Percentiles rank a stretch among this genome's conserved stretches.
These are phyloP conservation scores for Penicillium pulvis DNA, from an alignment of 495 filamentous ascomycete species.

Conservation along the genomic window DNA sequence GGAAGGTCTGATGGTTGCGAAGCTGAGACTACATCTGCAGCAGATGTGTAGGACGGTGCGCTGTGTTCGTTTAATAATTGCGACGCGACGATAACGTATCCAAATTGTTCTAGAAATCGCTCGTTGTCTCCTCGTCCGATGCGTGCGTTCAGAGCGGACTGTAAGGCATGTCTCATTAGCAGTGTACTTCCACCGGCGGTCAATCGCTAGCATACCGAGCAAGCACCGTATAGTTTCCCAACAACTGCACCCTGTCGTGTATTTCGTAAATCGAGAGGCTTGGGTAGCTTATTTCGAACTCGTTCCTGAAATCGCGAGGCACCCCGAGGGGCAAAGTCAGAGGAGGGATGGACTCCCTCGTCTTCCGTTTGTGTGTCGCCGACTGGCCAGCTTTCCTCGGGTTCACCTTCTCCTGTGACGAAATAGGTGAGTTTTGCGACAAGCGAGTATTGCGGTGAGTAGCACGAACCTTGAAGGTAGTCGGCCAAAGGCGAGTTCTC, in stretches of 20 bases:
- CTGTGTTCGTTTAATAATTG: constrained; percentile 77
- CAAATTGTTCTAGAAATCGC: constrained; percentile 90
- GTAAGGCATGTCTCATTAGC: constrained; percentile 13
- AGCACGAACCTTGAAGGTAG: constrained; percentile 81
- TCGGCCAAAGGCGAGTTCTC: constrained; percentile 89
- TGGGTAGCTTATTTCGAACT: constrained; percentile 66
- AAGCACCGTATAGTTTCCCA: constrained; percentile 56
- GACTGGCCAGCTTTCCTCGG: constrained; percentile 44
- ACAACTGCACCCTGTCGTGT: constrained; percentile 51
- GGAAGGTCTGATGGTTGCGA: constrained; percentile 37
- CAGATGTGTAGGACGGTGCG: constrained; percentile 49
- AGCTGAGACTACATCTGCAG: constrained; percentile 41
- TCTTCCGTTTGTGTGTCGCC: constrained; percentile 45
- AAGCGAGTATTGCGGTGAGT: background rate
- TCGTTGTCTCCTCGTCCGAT: constrained; percentile 81
- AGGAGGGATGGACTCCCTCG: constrained; percentile 31
- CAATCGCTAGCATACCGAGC: constrained; percentile 52
- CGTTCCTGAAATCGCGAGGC: constrained; percentile 65
- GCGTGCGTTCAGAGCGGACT: constrained; percentile 64
- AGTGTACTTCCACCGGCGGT: background rate
- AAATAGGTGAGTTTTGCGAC: constrained; percentile 10
- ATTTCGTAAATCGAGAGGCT: constrained; percentile 58
- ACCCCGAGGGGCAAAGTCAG: constrained; percentile 76
- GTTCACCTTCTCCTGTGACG: constrained; percentile 50
- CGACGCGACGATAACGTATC: constrained; percentile 93